Evolutionary conservation across 176 grass and related monocot genomes (phyloP).

Genomic region (Phoenix roebelenii): DNA sequence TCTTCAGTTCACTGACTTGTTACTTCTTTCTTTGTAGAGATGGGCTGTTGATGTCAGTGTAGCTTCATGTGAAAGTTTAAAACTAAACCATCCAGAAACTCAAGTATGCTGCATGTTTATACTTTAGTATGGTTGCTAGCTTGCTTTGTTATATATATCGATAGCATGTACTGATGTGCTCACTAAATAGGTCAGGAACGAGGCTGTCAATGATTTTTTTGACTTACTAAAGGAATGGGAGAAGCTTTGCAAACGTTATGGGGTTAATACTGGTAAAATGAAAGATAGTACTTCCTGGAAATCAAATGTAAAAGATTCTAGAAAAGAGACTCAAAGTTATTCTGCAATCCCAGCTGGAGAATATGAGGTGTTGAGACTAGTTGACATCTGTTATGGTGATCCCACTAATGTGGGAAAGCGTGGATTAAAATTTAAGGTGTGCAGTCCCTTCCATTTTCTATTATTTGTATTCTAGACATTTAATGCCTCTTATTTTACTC

Average conservation of each 20-base stretch:
- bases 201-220: constrained; percentile 72
- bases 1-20: constrained; percentile 23
- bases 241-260: constrained; percentile 66
- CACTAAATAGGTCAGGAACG: constrained; percentile 62
- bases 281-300: neutral
- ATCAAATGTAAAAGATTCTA: constrained; percentile 24
- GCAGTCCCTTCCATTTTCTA: neutral
- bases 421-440: constrained; percentile 82
- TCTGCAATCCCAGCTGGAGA: constrained; percentile 35
- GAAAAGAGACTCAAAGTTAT: constrained; percentile 24
- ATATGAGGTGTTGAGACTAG: constrained; percentile 67
- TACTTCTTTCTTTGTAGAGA: constrained; percentile 36
- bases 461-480: neutral
- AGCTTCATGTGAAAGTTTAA: constrained; percentile 59
- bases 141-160: constrained; percentile 23
- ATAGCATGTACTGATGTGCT: constrained; percentile 16
- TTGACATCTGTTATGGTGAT: constrained; percentile 92
- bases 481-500: neutral
- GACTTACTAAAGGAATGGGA: constrained; percentile 73
- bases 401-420: constrained; percentile 42
- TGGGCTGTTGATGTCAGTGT: constrained; percentile 80
- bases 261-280: constrained; percentile 20
- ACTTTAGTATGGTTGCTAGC: constrained; percentile 5
- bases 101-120: constrained; percentile 29
- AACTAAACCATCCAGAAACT: constrained; percentile 77